phyloP scores from a whole-genome alignment of 1,139 yeast genomes.

The Geotrichum europaeum region DNA sequence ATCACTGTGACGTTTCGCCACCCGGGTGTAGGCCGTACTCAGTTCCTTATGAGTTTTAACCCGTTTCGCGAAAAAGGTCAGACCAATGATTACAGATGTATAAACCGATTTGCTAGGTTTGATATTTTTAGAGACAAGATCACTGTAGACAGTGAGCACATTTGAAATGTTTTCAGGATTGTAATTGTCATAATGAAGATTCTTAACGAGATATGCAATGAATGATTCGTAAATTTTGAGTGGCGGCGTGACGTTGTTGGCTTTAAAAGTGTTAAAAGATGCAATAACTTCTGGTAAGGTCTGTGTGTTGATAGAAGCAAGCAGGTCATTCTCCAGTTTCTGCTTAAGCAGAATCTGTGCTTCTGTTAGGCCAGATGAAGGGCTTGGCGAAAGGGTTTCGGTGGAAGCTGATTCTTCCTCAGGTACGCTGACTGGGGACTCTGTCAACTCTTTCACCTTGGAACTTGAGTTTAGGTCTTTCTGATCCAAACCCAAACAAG shows the following conservation, averaged over 20 bases:
- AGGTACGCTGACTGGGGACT: neutral
- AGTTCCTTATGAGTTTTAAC: constrained; percentile 1
- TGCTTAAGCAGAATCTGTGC: neutral
- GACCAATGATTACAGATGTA: constrained; percentile 26
- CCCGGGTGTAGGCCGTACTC: constrained; percentile 10
- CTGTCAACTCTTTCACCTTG: neutral
- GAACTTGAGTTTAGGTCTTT: neutral
- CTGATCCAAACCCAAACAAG: neutral
- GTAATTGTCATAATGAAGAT: constrained; percentile 2
- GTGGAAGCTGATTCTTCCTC: neutral
- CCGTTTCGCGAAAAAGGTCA: constrained; percentile 26
- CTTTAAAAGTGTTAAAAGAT: constrained; percentile 3
- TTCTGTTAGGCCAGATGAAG: neutral
- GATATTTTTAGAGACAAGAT: constrained; percentile 5
- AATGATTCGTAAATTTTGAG: constrained; percentile 6
- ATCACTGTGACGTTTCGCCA: constrained; percentile 18
- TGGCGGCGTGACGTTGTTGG: constrained; percentile 3
- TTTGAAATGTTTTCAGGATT: constrained; percentile 7
- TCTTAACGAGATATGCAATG: constrained; percentile 1
- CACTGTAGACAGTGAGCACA: constrained; percentile 11
- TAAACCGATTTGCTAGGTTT: constrained; percentile 27
- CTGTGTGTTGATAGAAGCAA: constrained; percentile 3
- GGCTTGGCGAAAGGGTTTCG: neutral
- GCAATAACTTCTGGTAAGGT: constrained; percentile 3
- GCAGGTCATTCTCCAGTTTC: neutral